Conservation (phyloP, 495 filamentous ascomycete species). For the Neurospora hispaniola region DNA sequence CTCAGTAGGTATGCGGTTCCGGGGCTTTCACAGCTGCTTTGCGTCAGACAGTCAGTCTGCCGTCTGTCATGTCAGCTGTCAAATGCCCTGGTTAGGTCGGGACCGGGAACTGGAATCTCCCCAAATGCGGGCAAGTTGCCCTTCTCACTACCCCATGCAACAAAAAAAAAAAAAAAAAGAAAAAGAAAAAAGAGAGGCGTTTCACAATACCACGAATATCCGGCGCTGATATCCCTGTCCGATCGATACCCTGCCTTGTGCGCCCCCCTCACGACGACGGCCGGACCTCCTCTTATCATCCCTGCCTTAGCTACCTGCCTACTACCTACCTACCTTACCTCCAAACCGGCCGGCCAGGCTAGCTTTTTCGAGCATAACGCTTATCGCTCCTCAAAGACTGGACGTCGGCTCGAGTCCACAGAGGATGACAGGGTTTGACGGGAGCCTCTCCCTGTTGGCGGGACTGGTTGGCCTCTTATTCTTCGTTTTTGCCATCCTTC, state of each 20-base stretch:
- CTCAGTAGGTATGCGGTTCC: background rate
- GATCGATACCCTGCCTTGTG: background rate
- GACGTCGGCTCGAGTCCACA: background rate
- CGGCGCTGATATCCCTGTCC: background rate
- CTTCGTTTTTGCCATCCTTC: background rate
- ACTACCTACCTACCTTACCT: background rate
- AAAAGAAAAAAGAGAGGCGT: background rate
- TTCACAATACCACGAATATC: background rate
- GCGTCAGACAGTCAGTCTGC: background rate
- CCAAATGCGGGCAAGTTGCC: background rate
- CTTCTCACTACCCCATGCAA: background rate
- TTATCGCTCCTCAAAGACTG: background rate
- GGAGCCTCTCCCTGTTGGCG: background rate
- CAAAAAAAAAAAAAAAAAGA: background rate
- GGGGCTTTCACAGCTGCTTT: background rate
- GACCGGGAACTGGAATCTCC: background rate
- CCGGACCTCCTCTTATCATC: background rate
- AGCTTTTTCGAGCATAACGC: background rate
- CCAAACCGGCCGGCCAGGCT: background rate
- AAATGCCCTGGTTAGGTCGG: background rate
- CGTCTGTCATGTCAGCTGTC: background rate
- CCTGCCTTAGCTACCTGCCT: background rate
- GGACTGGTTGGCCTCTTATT: background rate
- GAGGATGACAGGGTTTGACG: background rate
- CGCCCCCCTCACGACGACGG: background rate